phyloP scores from a whole-genome alignment of 2,329 filamentous ascomycete species.

The Apiospora marii region DNA sequence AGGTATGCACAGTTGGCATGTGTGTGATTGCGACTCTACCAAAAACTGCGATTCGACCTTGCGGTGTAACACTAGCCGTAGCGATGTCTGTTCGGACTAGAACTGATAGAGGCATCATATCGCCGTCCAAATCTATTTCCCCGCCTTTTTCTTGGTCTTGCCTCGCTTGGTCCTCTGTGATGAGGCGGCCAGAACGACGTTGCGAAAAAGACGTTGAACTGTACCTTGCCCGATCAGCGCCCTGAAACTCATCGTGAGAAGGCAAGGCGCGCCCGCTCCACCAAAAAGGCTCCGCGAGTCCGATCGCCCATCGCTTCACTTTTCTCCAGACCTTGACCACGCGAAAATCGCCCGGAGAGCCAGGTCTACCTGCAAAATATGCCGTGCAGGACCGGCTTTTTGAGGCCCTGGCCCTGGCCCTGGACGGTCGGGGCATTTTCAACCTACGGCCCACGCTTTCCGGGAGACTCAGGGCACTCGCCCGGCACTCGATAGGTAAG shows the following conservation, averaged over 20 bases:
- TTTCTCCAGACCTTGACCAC: slow-evolving; percentile 16
- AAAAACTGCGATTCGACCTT: neutral
- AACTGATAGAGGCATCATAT: slow-evolving; percentile 1
- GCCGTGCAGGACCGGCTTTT: neutral
- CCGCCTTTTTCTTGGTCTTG: neutral
- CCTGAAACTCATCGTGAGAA: slow-evolving; percentile 3
- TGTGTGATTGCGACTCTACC: neutral
- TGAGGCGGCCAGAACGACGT: neutral
- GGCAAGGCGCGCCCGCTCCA: neutral
- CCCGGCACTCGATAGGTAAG: slow-evolving; percentile 6
- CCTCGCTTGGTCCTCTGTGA: neutral
- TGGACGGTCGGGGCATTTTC: slow-evolving; percentile 1
- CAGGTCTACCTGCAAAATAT: neutral
- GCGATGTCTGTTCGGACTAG: neutral
- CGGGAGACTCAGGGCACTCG: neutral
- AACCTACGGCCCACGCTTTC: neutral
- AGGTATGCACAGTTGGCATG: neutral
- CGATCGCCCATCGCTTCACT: slow-evolving; percentile 13
- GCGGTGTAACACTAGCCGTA: neutral
- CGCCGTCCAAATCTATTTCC: neutral
- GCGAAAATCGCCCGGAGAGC: slow-evolving; percentile 1
- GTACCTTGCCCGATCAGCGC: neutral
- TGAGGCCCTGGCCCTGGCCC: neutral
- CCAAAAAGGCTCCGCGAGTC: slow-evolving; percentile 11
- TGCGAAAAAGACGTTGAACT: neutral